Conservation (phyloP, 352 stramenopile species). For the Phytophthora citricola region DNA sequence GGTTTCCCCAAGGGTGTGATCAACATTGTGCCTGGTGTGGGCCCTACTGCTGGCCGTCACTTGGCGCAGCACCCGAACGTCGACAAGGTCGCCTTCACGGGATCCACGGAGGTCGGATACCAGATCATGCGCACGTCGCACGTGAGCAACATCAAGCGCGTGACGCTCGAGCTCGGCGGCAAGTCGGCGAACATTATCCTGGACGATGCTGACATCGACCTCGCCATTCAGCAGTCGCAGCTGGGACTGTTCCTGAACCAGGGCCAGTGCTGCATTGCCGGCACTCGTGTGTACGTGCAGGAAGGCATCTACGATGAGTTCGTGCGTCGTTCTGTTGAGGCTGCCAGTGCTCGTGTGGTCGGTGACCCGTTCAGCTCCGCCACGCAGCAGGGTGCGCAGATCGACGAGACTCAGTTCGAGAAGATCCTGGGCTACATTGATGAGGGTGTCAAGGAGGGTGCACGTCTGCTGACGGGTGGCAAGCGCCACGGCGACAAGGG, state of each 20-base stretch:
- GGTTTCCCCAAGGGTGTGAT: slow-evolving; percentile 84
- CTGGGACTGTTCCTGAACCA: slow-evolving; percentile 85
- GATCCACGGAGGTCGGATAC: slow-evolving; percentile 66
- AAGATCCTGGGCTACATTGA: slow-evolving; percentile 90
- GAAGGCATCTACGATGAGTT: slow-evolving; percentile 91
- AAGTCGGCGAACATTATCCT: slow-evolving; percentile 85
- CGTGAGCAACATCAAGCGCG: slow-evolving; percentile 74
- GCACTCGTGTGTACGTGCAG: slow-evolving; percentile 90
- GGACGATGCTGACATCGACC: slow-evolving; percentile 72
- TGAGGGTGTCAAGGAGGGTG: slow-evolving; percentile 84
- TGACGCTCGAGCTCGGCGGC: slow-evolving; percentile 81
- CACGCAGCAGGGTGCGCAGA: slow-evolving; percentile 66
- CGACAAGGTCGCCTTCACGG: slow-evolving; percentile 89
- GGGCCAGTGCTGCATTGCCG: slow-evolving; percentile 90
- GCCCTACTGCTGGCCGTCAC: slow-evolving; percentile 49
- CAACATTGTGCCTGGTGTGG: slow-evolving; percentile 80
- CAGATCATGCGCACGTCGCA: slow-evolving; percentile 70
- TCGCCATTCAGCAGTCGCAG: slow-evolving; percentile 55
- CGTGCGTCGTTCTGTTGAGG: slow-evolving; percentile 59
- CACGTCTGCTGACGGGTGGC: slow-evolving; percentile 82
- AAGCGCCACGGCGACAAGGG: slow-evolving; percentile 68
- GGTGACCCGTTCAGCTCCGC: slow-evolving; percentile 55
- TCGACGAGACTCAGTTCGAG: slow-evolving; percentile 75
- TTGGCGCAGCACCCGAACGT: slow-evolving; percentile 61
- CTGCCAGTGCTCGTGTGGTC: slow-evolving; percentile 56